phyloP scores from a whole-genome alignment of 1,139 yeast genomes.

The Candida glucosophila region DNA sequence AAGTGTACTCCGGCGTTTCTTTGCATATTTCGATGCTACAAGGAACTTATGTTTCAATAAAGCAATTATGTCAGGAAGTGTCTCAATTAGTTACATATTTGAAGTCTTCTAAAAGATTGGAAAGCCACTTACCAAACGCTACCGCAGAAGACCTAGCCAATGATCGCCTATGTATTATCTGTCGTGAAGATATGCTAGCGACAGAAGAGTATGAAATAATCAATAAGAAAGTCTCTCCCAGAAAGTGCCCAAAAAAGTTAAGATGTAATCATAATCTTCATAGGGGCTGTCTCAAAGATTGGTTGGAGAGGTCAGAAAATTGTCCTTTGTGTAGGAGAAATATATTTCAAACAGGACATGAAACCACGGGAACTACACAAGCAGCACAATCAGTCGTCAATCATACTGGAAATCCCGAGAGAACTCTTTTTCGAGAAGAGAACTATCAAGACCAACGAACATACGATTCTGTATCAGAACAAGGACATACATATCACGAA shows the following conservation, averaged over 20 bases:
- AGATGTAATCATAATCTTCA: slow-evolving; percentile 86
- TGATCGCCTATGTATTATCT: slow-evolving; percentile 66
- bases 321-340: slow-evolving; percentile 88
- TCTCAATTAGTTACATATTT: slow-evolving; percentile 46
- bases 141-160: slow-evolving; percentile 51
- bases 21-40: slow-evolving; percentile 63
- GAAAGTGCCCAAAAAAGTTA: slow-evolving; percentile 65
- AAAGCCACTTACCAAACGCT: slow-evolving; percentile 53
- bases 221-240: slow-evolving; percentile 19
- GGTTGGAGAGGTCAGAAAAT: slow-evolving; percentile 86
- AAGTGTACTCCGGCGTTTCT: slow-evolving; percentile 44
- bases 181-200: slow-evolving; percentile 72
- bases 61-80: slow-evolving; percentile 41
- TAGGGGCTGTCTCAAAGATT: slow-evolving; percentile 80
- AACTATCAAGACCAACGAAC: not conserved
- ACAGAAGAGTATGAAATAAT: slow-evolving; percentile 20
- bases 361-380: slow-evolving; percentile 2
- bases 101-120: slow-evolving; percentile 58
- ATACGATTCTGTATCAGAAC: not conserved
- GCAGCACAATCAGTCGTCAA: not conserved
- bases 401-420: slow-evolving; percentile 1
- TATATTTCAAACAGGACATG: slow-evolving; percentile 29
- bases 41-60: slow-evolving; percentile 52
- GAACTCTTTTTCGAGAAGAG: not conserved
- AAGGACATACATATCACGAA: slow-evolving; percentile 2